Evolutionary conservation across 2,329 filamentous ascomycete species (phyloP).

Genomic region (Aspergillus sp.): DNA sequence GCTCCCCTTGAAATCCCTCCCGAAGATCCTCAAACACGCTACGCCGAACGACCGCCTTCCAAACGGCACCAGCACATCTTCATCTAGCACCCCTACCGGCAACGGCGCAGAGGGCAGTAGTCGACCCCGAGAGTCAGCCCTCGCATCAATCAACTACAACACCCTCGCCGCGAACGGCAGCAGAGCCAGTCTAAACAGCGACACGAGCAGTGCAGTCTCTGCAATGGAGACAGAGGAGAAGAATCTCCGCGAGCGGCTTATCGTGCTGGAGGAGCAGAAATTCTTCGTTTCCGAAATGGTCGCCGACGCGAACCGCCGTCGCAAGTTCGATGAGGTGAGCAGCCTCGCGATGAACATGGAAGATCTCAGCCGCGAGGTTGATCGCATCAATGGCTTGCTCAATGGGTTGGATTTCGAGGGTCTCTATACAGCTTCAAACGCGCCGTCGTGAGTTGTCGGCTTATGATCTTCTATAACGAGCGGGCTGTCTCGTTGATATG

Average conservation of each 20-base stretch:
- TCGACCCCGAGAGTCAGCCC: slow-evolving; percentile 34
- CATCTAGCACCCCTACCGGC: slow-evolving; percentile 12
- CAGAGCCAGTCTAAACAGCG: slow-evolving; percentile 43
- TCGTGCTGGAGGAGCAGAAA: slow-evolving; percentile 82
- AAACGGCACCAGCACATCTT: slow-evolving; percentile 16
- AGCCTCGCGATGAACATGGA: slow-evolving; percentile 71
- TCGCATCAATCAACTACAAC: slow-evolving; percentile 51
- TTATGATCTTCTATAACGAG: slow-evolving; percentile 1
- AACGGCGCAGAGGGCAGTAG: slow-evolving; percentile 14
- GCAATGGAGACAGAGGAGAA: slow-evolving; percentile 76
- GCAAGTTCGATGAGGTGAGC: slow-evolving; percentile 78
- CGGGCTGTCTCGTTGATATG: neutral
- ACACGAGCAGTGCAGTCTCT: slow-evolving; percentile 50
- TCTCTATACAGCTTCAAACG: slow-evolving; percentile 32
- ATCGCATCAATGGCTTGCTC: slow-evolving; percentile 55
- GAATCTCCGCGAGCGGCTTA: slow-evolving; percentile 65
- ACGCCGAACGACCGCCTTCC: slow-evolving; percentile 39
- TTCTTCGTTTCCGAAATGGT: slow-evolving; percentile 87
- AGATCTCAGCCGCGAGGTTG: slow-evolving; percentile 72
- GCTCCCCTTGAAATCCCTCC: slow-evolving; percentile 71
- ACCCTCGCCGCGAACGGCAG: slow-evolving; percentile 43
- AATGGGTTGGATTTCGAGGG: slow-evolving; percentile 55
- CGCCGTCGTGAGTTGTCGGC: slow-evolving; percentile 7
- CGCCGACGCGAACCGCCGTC: slow-evolving; percentile 60
- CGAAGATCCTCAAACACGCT: slow-evolving; percentile 56